Conservation (phyloP, 192 early-diverging fungal species). For the Pilobolus umbonatus region DNA sequence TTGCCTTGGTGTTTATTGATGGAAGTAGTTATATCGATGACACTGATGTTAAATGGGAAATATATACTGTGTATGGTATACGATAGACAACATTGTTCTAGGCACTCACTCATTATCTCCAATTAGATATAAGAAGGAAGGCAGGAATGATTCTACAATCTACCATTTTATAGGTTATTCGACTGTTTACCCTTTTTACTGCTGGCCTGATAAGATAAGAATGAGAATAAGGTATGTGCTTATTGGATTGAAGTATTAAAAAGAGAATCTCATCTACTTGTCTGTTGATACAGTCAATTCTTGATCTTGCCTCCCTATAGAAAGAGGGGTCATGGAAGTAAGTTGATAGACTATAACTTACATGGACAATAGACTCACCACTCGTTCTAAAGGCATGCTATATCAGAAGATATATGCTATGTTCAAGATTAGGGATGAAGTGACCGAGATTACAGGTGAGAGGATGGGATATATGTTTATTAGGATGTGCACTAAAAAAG, state of each 20-base stretch:
- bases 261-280: background rate
- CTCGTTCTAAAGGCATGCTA: slow-evolving; percentile 41
- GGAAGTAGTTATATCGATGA: slow-evolving; percentile 84
- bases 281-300: slow-evolving; percentile 65
- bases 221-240: slow-evolving; percentile 76
- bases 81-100: too few relatives aligned
- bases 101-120: too few relatives aligned
- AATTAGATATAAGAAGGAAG: slow-evolving; percentile 58
- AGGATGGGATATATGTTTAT: slow-evolving; percentile 3
- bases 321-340: slow-evolving; percentile 74
- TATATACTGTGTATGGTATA: slow-evolving; percentile 44
- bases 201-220: slow-evolving; percentile 71
- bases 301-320: slow-evolving; percentile 90
- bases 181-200: slow-evolving; percentile 82
- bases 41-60: slow-evolving; percentile 79
- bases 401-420: slow-evolving; percentile 58
- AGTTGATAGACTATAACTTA: slow-evolving; percentile 1
- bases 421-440: slow-evolving; percentile 40
- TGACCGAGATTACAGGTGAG: slow-evolving; percentile 59
- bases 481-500: background rate
- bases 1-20: slow-evolving; percentile 85
- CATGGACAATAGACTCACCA: background rate
- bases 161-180: slow-evolving; percentile 83
- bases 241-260: background rate
- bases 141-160: slow-evolving; percentile 37